Percentiles rank a stretch among this genome's conserved stretches.
Conservation (phyloP, 2,329 filamentous ascomycete species). For the Monosporascus ibericus region DNA sequence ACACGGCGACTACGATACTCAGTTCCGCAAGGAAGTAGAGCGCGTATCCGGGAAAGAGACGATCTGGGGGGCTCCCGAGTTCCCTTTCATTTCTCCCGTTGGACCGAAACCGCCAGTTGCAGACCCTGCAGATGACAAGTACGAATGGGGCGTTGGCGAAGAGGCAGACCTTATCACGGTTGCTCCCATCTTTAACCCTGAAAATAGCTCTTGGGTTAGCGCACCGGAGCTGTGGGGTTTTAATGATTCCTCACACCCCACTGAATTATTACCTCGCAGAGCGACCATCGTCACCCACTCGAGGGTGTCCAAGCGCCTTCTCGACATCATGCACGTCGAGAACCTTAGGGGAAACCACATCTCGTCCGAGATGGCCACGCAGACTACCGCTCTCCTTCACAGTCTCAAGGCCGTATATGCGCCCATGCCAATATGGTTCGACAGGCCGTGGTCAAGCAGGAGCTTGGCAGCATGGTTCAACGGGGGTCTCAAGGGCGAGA, state of each 20-base stretch:
- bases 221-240: slow-evolving; percentile 64
- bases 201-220: slow-evolving; percentile 68
- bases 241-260: slow-evolving; percentile 40
- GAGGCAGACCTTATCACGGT: slow-evolving; percentile 70
- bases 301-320: slow-evolving; percentile 62
- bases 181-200: slow-evolving; percentile 72
- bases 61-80: slow-evolving; percentile 60
- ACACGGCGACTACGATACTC: slow-evolving; percentile 61
- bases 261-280: slow-evolving; percentile 59
- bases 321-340: slow-evolving; percentile 74
- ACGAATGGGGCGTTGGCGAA: slow-evolving; percentile 70
- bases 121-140: slow-evolving; percentile 57
- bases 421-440: slow-evolving; percentile 74
- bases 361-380: slow-evolving; percentile 74
- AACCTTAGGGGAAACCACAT: slow-evolving; percentile 69
- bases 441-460: slow-evolving; percentile 60
- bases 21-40: slow-evolving; percentile 61
- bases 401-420: slow-evolving; percentile 74
- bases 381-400: slow-evolving; percentile 67
- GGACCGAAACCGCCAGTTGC: slow-evolving; percentile 57
- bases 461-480: slow-evolving; percentile 56
- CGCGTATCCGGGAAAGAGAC: slow-evolving; percentile 42
- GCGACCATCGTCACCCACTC: slow-evolving; percentile 75
- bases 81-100: slow-evolving; percentile 54
- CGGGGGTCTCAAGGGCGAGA: slow-evolving; percentile 47